phyloP scores from a whole-genome alignment of 306 rosid species.

The Cotoneaster glaucophyllus region DNA sequence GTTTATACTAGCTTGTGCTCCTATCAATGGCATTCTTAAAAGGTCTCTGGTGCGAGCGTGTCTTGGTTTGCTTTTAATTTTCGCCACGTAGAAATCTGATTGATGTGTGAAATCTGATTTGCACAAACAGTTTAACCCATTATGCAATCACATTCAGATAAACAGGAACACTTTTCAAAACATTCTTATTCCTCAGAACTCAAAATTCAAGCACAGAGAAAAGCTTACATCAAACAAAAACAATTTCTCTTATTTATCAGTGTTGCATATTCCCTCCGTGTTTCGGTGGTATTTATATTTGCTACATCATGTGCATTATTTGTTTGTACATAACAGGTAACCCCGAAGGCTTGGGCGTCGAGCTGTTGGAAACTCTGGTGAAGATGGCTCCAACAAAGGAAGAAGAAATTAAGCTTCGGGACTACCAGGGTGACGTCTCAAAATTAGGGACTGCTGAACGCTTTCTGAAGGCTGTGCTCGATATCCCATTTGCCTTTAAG shows the following conservation, averaged over 20 bases:
- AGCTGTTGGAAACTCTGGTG: slow-evolving; percentile 92
- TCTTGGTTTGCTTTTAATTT: not conserved
- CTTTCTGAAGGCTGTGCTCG: slow-evolving; percentile 85
- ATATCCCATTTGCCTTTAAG: slow-evolving; percentile 81
- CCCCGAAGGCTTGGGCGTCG: slow-evolving; percentile 86
- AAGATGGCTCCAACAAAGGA: slow-evolving; percentile 99
- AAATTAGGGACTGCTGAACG: slow-evolving; percentile 95
- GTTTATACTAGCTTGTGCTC: not conserved
- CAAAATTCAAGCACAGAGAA: not conserved
- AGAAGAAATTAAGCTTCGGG: slow-evolving; percentile 87
- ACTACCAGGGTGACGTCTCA: slow-evolving; percentile 62
- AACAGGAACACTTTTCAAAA: not conserved
- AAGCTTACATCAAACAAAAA: not conserved
- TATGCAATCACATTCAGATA: not conserved
- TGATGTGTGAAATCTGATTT: not conserved
- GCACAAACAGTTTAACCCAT: not conserved
- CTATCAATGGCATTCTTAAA: not conserved
- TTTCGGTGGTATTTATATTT: not conserved
- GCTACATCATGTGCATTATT: slow-evolving; percentile 16
- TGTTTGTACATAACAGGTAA: slow-evolving; percentile 51
- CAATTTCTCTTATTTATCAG: not conserved
- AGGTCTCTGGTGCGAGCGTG: not conserved
- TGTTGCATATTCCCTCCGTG: not conserved
- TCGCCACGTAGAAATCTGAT: not conserved
- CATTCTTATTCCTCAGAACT: not conserved